A percentile compares a stretch with the other conserved stretches of the same genome.
Evolutionary conservation across 495 filamentous ascomycete genomes (phyloP).

Genomic region (Penicillium silybi): DNA sequence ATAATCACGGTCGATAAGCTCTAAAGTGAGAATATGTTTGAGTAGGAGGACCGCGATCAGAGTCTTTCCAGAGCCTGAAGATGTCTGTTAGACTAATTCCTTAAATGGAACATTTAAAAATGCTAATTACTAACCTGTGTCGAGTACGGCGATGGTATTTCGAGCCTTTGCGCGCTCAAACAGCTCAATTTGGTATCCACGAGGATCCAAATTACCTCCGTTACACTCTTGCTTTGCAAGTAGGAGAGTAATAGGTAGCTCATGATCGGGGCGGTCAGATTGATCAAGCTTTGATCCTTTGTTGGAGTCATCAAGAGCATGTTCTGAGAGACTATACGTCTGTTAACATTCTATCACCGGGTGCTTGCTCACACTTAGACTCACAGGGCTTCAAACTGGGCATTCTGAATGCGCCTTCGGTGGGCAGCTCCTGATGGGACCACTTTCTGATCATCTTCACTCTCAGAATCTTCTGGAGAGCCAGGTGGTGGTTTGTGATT

Average conservation of each 20-base stretch:
- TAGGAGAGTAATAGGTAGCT: conserved; percentile 40
- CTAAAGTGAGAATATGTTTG: conserved; percentile 70
- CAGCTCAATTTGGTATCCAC: conserved; percentile 90
- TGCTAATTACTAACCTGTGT: conserved; percentile 59
- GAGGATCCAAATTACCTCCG: conserved; percentile 58
- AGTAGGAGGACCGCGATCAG: conserved; percentile 88
- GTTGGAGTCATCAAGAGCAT: conserved; percentile 29
- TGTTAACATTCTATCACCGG: background rate
- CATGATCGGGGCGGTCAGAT: conserved; percentile 11
- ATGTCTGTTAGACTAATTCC: background rate
- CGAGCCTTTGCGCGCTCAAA: conserved; percentile 83
- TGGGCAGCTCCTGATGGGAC: conserved; percentile 38
- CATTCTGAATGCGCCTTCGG: conserved; percentile 46
- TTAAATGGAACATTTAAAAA: too few relatives aligned
- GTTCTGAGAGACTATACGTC: conserved; percentile 36
- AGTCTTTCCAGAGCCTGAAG: conserved; percentile 86
- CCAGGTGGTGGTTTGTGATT: conserved; percentile 4
- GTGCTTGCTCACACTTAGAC: conserved; percentile 13
- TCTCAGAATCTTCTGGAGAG: conserved; percentile 28
- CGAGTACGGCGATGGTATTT: conserved; percentile 94
- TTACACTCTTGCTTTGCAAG: conserved; percentile 40
- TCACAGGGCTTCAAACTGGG: conserved; percentile 51
- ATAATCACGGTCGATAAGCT: conserved; percentile 64
- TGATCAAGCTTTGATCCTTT: conserved; percentile 26
- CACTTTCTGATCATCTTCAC: conserved; percentile 26